Base-by-base conservation (phyloP, 179 eudicot species). In the Spinacia oleracea region DNA sequence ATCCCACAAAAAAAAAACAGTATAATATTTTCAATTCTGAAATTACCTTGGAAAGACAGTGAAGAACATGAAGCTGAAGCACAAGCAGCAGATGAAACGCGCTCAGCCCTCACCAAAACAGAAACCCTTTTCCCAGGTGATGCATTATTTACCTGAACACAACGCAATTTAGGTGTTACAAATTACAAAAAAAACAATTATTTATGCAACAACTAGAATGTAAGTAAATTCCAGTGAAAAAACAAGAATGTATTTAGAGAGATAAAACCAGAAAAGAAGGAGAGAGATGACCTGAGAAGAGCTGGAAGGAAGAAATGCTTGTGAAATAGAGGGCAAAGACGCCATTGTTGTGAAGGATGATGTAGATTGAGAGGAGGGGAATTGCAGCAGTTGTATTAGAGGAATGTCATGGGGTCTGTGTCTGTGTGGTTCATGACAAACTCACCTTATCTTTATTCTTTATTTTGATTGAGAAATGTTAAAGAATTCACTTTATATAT, bases 91-190 rank as follows among this genome's bases (percentile, higher is more conserved):
- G 77, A 35, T 42, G 90, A 78, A 65, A 85, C 73, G 75, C 86
- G 89, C 76, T 87, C 90, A 51, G 92, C 90, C 84, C 83, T 87
- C 71, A 88, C 88, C 58, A 87, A 62, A 79, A 89, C 77, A 79
- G 86, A 83, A 38, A 83, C 78, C 79, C 77, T 81, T 79, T 87
- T 91, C 70, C 77, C 87, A 51, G 72, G 73, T 14, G 71, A 45
- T 38, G 68, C 81, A 77, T 67, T 77, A 50, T 74, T 83, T 38
- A 74, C 83, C 85, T 83, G 80, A 67, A 7, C 15, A 31, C 0
- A n/a, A 76, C 43, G 77, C 29, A 80, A 45, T 25, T 32, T 10
- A 27, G 9, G 7, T 15, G 55, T 27, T 6, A n/a, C 0, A 14
- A 35, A 12, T 7, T 23, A 73, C 15, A 35, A 5, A 53, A 0